Base-by-base conservation (phyloP, 2,329 filamentous ascomycete genomes). In the Anthostomella pinea region DNA sequence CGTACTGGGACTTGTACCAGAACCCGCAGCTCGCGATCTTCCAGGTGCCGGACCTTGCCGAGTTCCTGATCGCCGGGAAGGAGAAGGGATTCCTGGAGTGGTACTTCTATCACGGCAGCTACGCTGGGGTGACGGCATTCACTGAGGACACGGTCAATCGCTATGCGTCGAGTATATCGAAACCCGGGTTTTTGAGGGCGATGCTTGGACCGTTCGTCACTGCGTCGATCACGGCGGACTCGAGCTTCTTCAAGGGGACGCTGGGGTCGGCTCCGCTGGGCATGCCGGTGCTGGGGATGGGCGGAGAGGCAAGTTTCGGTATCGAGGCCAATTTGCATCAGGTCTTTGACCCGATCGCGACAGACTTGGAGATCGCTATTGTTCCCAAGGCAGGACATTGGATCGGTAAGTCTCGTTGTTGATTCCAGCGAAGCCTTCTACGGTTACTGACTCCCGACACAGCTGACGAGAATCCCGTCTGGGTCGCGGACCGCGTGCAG, bases 51-150 rank as follows among this genome's bases (percentile, higher is more conserved):
- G 70, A 73, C 16, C 54, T 67, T 3, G 69, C 70, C 0, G 60
- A 69, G 35, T 72, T 66, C 38, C 64, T 73, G 38, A 66, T 72
- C 39, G 48, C 48, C 0, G 67, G 64, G 0, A 57, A 59, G 1
- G 68, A 71, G 45, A 63, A 54, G 39, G 53, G 68, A 39, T 50
- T 71, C 43, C 48, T 71, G 1, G 45, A 59, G 11, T 70, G 68
- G 69, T 72, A 70, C 32, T 71, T 71, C 38, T 71, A 54, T 38
- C 68, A 72, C 21, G 55, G 54, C 0, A 63, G 58, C 13, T 72
- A 71, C 42, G 61, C 64, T 0, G 67, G 68, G 1, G 49, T 49
- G 1, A 48, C 59, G 21, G 52, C 59, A 1, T 57, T 70, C 9
- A 57, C 57, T 2, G 58, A 64, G 23, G 65, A 68, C 9, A 59